Evolutionary conservation across 805 yeast genomes (phyloP), one percentile per base, ranked within the genome.

Genomic region (Sugiyamaella qingdaonensis): DNA sequence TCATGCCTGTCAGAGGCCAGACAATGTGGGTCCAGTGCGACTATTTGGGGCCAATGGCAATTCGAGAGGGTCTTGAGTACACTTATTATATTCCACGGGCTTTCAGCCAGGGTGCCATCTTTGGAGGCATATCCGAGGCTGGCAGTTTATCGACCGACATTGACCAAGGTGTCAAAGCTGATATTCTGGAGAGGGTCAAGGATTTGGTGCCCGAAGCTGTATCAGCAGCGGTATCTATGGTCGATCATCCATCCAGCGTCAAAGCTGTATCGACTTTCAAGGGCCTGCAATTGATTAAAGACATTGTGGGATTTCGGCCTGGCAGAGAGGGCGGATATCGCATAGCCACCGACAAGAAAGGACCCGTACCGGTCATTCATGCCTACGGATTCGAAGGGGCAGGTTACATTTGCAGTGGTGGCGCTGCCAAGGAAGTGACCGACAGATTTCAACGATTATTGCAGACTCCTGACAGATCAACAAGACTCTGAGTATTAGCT

Each of bases 281-380:
- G 32, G 47, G 44, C 18, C 14, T 47, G 14, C 19, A 43, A 39
- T n/a, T 32, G 10, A 32, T 74, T 19, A 72, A 76, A 46, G 66
- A 74, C 43, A 81, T 81, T 60, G 85, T 82, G 21, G 92, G 88
- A 0, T 76, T 83, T 52, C 75, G 91, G 65, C 91, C 91, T 0
- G 85, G 76, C 1, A 72, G 90, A 60, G 61, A 69, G 16, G 83
- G 79, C 8, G 90, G 90, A 13, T 74, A 78, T 5, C 73, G 85
- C 56, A 65, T 83, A 4, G 81, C 78, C 56, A 60, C 71, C 43
- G 76, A 72, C 31, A 64, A 65, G 46, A 58, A 62, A 19, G 57
- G 56, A 4, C 62, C 61, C 1, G 57, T 54, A 37, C 51, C 60
- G 10, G 65, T 84, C 19, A 74, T 84, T 21, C 89, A 84, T 65